Percentiles rank a stretch among this genome's conserved stretches.
phyloP scores from a whole-genome alignment of 2,329 filamentous ascomycete species.

The Dactylellina cionopaga region DNA sequence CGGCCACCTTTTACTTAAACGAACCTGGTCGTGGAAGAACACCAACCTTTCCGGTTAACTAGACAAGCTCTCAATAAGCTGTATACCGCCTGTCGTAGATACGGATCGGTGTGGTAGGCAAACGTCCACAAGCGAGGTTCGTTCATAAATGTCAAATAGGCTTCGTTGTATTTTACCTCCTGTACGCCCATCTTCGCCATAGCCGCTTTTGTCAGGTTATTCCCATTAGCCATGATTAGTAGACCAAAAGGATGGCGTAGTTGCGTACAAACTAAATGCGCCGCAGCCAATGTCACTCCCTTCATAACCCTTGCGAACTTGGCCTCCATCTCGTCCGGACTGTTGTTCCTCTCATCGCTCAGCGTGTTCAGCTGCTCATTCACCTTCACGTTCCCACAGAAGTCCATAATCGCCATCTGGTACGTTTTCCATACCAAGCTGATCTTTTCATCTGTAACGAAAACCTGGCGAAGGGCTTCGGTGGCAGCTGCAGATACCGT shows the following conservation, averaged over 20 bases:
- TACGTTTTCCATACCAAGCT: conserved; percentile 81
- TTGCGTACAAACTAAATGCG: conserved; percentile 65
- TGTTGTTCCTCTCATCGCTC: conserved; percentile 88
- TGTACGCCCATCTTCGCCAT: conserved; percentile 62
- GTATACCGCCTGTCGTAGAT: conserved; percentile 70
- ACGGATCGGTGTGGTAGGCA: conserved; percentile 67
- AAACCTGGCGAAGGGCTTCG: conserved; percentile 78
- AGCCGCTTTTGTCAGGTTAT: conserved; percentile 56
- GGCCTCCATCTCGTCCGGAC: conserved; percentile 81
- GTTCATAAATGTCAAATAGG: conserved; percentile 74
- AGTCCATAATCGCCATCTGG: conserved; percentile 81
- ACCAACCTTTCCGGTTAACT: conserved; percentile 62
- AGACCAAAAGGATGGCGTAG: neutral
- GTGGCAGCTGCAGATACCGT: conserved; percentile 78
- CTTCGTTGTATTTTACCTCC: conserved; percentile 69
- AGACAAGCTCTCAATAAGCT: conserved; percentile 66
- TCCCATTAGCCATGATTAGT: conserved; percentile 52
- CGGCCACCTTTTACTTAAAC: conserved; percentile 27
- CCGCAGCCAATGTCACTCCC: conserved; percentile 68
- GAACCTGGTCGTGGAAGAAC: conserved; percentile 56
- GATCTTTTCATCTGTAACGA: conserved; percentile 82
- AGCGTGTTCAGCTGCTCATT: conserved; percentile 82
- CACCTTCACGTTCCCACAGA: conserved; percentile 78
- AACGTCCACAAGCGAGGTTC: conserved; percentile 72
- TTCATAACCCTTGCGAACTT: conserved; percentile 85